Percentiles rank a stretch among this genome's conserved stretches.
These are phyloP conservation scores for Tetrapyrgos nigripes DNA, from an alignment of 1,284 basidiomycete genomes.

Conservation along the genomic window DNA sequence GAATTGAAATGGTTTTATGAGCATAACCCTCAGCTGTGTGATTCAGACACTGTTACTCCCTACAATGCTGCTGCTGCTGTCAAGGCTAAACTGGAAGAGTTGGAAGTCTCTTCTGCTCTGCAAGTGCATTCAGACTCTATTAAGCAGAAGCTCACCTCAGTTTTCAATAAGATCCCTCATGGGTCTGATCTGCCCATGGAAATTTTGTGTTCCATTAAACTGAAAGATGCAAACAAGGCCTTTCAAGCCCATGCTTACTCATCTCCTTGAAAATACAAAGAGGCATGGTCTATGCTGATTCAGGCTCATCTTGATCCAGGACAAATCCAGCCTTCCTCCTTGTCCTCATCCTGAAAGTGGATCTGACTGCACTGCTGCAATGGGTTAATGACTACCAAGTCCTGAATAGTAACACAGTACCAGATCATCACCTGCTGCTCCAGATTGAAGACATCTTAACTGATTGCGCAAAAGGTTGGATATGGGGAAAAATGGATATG, in stretches of 20 bases:
- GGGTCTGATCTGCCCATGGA: constrained; percentile 26
- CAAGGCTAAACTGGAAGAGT: constrained; percentile 15
- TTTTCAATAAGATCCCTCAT: constrained; percentile 18
- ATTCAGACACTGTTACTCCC: not conserved
- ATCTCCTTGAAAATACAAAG: constrained; percentile 32
- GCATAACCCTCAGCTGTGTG: not conserved
- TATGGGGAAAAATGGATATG: too few relatives aligned
- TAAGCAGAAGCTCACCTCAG: constrained; percentile 20
- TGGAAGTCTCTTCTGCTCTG: constrained; percentile 10
- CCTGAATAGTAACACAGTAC: constrained; percentile 28
- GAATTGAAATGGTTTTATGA: not conserved
- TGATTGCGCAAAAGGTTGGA: too few relatives aligned
- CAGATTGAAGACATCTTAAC: constrained; percentile 35
- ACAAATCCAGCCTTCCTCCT: constrained; percentile 33
- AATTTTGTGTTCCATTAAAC: constrained; percentile 27
- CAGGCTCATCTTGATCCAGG: constrained; percentile 33
- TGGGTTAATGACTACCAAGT: constrained; percentile 43
- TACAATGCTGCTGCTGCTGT: constrained; percentile 15
- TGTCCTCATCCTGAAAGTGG: constrained; percentile 41
- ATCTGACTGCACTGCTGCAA: constrained; percentile 33
- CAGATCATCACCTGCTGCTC: constrained; percentile 27
- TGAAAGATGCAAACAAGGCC: constrained; percentile 26
- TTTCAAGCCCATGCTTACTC: constrained; percentile 17
- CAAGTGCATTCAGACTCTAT: constrained; percentile 12
- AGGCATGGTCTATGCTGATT: too few relatives aligned